Base-by-base conservation (phyloP, 2,329 filamentous ascomycete species). In the Chaetomium olivaceum region DNA sequence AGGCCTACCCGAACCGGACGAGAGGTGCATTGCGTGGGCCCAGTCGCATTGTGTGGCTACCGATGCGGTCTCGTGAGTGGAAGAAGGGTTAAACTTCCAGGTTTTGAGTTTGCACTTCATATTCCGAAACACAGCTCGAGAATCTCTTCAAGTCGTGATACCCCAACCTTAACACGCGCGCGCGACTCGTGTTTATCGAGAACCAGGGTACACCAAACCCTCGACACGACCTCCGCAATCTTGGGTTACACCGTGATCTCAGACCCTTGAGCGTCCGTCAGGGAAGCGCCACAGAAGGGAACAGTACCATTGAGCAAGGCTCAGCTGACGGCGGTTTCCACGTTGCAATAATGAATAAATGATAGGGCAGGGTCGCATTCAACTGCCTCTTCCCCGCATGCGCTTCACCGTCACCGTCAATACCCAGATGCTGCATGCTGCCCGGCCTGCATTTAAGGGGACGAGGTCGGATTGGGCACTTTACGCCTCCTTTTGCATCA, bases 1-100 rank as follows among this genome's bases (percentile, higher is more conserved):
- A 60, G 39, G 39, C 8, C 57, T 60, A 60, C 62, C 62, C 36
- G 21, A 60, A 64, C 25, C 19, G 62, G 62, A 56, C 51, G 39
- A n/a, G 1, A n/a, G 39, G 5, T 43, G 39, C 56, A 21, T 19
- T 50, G 29, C 58, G 36, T n/a, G 48, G 39, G 33, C 4, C 11
- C 25, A 9, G 57, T 23, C 6, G 55, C 29, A 21, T 33, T 58
- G 33, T 33, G 55, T 36, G 43, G 57, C 29, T 29, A 43, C 27
- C 11, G 57, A 50, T 36, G 43, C 12, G 8, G 39, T 19, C 39
- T 7, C 16, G 5, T 19, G 16, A 7, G 39, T 43, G 39, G 39
- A 43, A 43, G 39, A 43, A 39, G 4, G 39, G 16, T 6, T n/a
- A 14, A 7, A n/a, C 16, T 43, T 39, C 16, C 16, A n/a, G 16